phyloP scores from a whole-genome alignment of 257 asterid species.

The Voacanga thouarsii region DNA sequence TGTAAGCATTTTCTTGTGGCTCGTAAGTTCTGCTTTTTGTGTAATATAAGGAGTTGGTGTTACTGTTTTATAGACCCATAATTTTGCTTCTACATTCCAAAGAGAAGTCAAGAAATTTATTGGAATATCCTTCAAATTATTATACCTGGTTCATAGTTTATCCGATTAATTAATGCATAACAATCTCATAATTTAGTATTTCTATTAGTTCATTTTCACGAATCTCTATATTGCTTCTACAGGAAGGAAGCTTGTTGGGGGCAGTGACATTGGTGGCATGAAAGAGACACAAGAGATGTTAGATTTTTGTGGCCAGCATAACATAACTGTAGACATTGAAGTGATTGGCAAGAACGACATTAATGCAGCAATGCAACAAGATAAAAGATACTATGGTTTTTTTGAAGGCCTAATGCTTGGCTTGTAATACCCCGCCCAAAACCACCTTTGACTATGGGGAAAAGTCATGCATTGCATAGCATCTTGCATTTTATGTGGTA shows the following conservation, averaged over 20 bases:
- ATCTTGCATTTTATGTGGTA: too few relatives aligned
- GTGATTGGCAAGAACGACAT: conserved; percentile 39
- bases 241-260: conserved; percentile 62
- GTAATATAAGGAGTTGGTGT: not conserved
- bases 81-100: too few relatives aligned
- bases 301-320: conserved; percentile 56
- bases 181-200: not conserved
- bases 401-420: too few relatives aligned
- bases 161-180: too few relatives aligned
- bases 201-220: not conserved
- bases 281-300: conserved; percentile 74
- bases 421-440: too few relatives aligned
- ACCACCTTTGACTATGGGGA: too few relatives aligned
- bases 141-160: not conserved
- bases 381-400: too few relatives aligned
- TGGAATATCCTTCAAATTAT: not conserved
- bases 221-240: not conserved
- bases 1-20: not conserved
- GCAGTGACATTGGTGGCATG: conserved; percentile 59
- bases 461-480: too few relatives aligned
- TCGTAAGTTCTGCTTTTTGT: too few relatives aligned
- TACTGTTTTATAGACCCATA: not conserved
- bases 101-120: not conserved
- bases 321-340: conserved; percentile 52
- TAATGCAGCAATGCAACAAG: conserved; percentile 53